Evolutionary conservation across 352 stramenopile genomes (phyloP).

Genomic region (Globisporangium camurandrum): DNA sequence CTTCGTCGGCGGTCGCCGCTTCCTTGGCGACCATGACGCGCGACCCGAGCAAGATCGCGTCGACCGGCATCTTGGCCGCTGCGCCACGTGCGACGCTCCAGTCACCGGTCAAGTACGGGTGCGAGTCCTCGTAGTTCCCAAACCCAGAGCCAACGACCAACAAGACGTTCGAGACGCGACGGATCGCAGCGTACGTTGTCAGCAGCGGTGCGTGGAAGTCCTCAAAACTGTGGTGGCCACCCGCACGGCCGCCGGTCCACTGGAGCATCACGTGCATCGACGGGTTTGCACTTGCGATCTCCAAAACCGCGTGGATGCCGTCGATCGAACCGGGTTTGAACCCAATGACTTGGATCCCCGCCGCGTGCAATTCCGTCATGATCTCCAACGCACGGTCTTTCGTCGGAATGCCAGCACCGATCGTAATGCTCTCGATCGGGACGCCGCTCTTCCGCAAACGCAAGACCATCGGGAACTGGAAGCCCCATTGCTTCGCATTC

Average conservation of each 20-base stretch:
- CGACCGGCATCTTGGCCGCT: slow-evolving; percentile 62
- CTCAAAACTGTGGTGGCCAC: slow-evolving; percentile 86
- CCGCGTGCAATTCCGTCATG: slow-evolving; percentile 47
- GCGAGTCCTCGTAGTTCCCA: slow-evolving; percentile 75
- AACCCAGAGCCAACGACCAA: slow-evolving; percentile 85
- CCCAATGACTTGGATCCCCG: slow-evolving; percentile 71
- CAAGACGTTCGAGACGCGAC: slow-evolving; percentile 70
- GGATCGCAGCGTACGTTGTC: slow-evolving; percentile 68
- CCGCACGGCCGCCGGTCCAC: slow-evolving; percentile 80
- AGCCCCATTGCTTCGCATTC: slow-evolving; percentile 80
- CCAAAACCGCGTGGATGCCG: slow-evolving; percentile 67
- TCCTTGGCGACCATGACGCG: slow-evolving; percentile 86
- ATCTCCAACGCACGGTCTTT: slow-evolving; percentile 77
- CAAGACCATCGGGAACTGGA: slow-evolving; percentile 86
- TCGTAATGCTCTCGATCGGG: slow-evolving; percentile 86
- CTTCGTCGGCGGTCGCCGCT: slow-evolving; percentile 69
- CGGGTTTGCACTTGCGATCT: slow-evolving; percentile 40
- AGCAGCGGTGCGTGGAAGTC: slow-evolving; percentile 81
- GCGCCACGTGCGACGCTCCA: slow-evolving; percentile 59
- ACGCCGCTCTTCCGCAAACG: slow-evolving; percentile 69
- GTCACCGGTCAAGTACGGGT: slow-evolving; percentile 76
- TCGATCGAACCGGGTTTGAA: slow-evolving; percentile 83
- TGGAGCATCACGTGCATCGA: slow-evolving; percentile 80
- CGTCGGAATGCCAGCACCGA: slow-evolving; percentile 77
- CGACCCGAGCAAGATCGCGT: slow-evolving; percentile 77